Percentiles rank a stretch among this genome's conserved stretches.
phyloP scores from a whole-genome alignment of 805 yeast genomes.

The Candida peoriensis region DNA sequence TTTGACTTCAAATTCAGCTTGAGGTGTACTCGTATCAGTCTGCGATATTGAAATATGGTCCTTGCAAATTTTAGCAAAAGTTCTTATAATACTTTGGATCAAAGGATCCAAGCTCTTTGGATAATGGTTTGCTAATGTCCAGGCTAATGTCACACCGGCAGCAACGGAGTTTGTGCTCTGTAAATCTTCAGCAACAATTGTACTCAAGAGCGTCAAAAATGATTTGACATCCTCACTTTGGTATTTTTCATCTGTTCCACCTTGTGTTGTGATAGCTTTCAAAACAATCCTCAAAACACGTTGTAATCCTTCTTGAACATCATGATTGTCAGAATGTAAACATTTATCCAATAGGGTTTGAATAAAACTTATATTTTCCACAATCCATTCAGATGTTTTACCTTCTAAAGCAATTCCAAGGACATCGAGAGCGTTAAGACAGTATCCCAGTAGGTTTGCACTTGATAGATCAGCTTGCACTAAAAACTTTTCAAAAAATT shows the following conservation, averaged over 20 bases:
- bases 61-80: constrained; percentile 82
- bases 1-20: constrained; percentile 65
- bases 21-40: constrained; percentile 30
- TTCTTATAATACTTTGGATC: constrained; percentile 74
- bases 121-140: constrained; percentile 72
- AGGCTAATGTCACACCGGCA: constrained; percentile 79
- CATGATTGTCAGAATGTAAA: constrained; percentile 76
- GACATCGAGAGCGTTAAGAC: constrained; percentile 89
- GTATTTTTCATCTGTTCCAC: constrained; percentile 42
- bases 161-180: constrained; percentile 69
- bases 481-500: constrained; percentile 83
- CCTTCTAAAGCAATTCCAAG: constrained; percentile 77
- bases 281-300: constrained; percentile 67
- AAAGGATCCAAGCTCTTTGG: constrained; percentile 73
- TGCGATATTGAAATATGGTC: constrained; percentile 67
- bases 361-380: constrained; percentile 61
- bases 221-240: constrained; percentile 57
- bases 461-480: constrained; percentile 72
- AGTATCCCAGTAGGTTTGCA: constrained; percentile 65
- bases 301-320: constrained; percentile 79
- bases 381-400: constrained; percentile 74
- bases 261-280: constrained; percentile 52
- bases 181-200: constrained; percentile 76
- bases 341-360: constrained; percentile 76
- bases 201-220: constrained; percentile 55